These are phyloP conservation scores for Metschnikowia bowlesiae DNA, from an alignment of 805 yeast genomes.

Conservation along the genomic window DNA sequence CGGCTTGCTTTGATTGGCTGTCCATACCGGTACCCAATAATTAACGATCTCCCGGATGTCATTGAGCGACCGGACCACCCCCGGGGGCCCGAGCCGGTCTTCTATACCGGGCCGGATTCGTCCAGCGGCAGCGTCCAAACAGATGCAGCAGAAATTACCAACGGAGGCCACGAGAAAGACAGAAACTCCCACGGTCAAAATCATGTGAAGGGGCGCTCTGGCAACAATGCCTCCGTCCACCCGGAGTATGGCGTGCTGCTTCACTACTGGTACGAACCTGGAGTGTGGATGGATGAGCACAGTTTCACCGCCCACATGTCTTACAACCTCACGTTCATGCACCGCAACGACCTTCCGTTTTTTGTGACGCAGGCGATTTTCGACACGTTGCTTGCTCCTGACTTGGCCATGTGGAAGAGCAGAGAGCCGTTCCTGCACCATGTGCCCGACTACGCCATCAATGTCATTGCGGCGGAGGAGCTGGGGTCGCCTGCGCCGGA, in stretches of 20 bases:
- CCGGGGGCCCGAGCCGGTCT: not conserved
- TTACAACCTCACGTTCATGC: constrained; percentile 43
- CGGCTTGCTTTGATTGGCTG: constrained; percentile 6
- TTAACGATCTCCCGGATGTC: constrained; percentile 11
- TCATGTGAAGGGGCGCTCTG: no score
- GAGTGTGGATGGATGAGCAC: constrained; percentile 40
- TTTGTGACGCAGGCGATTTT: constrained; percentile 46
- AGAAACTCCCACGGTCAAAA: no score
- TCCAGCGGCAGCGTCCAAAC: no score
- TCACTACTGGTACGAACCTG: constrained; percentile 38
- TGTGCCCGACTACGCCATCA: constrained; percentile 2
- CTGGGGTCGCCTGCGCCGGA: constrained; percentile 8
- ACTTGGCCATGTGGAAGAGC: constrained; percentile 13
- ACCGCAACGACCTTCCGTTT: constrained; percentile 59
- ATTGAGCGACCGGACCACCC: constrained; percentile 4
- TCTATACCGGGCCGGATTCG: not conserved
- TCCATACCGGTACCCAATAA: constrained; percentile 10
- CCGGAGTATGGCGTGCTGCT: constrained; percentile 25
- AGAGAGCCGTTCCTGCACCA: not conserved
- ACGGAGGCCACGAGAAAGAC: no score
- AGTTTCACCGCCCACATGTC: constrained; percentile 30
- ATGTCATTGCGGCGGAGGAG: constrained; percentile 17
- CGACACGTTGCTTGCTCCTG: constrained; percentile 29
- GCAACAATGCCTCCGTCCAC: not conserved
- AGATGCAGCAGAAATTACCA: no score